Conservation (phyloP, 805 yeast species). For the Yamadazyma kitorensis region DNA sequence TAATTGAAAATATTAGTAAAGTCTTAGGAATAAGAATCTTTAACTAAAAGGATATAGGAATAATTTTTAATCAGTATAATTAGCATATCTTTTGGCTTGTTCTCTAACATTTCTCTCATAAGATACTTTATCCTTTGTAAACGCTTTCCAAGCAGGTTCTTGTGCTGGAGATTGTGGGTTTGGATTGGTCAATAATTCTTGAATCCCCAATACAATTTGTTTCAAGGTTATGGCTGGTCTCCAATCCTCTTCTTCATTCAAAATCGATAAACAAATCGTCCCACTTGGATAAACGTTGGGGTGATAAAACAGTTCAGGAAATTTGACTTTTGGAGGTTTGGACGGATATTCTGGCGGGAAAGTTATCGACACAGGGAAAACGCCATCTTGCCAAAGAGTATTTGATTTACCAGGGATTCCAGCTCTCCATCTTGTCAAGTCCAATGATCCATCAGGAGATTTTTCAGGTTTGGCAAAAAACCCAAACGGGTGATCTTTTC, state of each 20-base stretch:
- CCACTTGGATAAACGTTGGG: slow-evolving; percentile 99
- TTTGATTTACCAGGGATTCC: slow-evolving; percentile 92
- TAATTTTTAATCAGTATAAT: slow-evolving; percentile 12
- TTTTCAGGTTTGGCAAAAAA: slow-evolving; percentile 90
- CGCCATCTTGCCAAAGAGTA: slow-evolving; percentile 89
- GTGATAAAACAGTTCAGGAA: slow-evolving; percentile 89
- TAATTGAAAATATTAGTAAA: too few species aligned
- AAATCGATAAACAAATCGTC: slow-evolving; percentile 86
- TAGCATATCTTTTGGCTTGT: slow-evolving; percentile 73
- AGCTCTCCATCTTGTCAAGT: slow-evolving; percentile 85
- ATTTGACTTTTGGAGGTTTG: slow-evolving; percentile 91
- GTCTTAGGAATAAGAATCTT: too few species aligned
- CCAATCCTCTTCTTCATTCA: slow-evolving; percentile 97
- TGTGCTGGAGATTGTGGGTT: slow-evolving; percentile 97
- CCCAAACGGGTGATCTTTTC: slow-evolving; percentile 98
- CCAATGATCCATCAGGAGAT: slow-evolving; percentile 76
- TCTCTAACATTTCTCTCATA: slow-evolving; percentile 78
- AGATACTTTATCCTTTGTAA: slow-evolving; percentile 58
- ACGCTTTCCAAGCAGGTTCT: slow-evolving; percentile 93
- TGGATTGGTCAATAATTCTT: slow-evolving; percentile 84
- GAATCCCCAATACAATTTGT: slow-evolving; percentile 88
- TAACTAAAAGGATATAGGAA: too few species aligned
- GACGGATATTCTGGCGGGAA: slow-evolving; percentile 95
- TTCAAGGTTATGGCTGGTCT: slow-evolving; percentile 92
- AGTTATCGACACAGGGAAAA: slow-evolving; percentile 74